phyloP scores from a whole-genome alignment of 768 basidiomycete species.

The Galerina sulciceps region DNA sequence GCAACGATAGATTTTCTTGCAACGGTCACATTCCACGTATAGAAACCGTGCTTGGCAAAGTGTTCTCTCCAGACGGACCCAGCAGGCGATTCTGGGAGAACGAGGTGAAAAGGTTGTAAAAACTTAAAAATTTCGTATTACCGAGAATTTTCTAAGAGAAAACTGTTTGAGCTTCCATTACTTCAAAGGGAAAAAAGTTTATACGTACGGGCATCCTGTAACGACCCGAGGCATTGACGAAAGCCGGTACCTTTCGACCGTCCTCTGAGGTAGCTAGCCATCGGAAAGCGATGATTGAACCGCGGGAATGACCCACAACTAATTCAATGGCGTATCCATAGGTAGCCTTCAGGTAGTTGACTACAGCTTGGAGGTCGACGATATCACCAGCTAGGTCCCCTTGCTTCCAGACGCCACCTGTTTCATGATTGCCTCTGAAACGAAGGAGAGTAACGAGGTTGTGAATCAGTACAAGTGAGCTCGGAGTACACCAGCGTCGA shows the following conservation, averaged over 20 bases:
- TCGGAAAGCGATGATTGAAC: conserved; percentile 64
- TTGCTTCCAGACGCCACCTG: conserved; percentile 66
- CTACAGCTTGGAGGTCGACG: conserved; percentile 68
- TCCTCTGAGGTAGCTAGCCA: conserved; percentile 73
- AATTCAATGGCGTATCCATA: conserved; percentile 74
- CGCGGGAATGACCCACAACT: conserved; percentile 81
- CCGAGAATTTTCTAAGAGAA: conserved; percentile 45
- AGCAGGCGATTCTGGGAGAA: conserved; percentile 21
- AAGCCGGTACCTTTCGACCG: conserved; percentile 57
- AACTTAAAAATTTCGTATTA: conserved; percentile 20
- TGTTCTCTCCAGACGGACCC: conserved; percentile 48
- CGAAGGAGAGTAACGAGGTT: conserved; percentile 4
- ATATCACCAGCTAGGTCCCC: conserved; percentile 64
- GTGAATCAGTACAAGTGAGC: neutral
- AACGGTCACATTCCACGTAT: conserved; percentile 65
- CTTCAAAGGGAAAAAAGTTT: neutral
- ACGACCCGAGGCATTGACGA: conserved; percentile 77
- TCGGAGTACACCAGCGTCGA: neutral
- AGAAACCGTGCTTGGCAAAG: conserved; percentile 61
- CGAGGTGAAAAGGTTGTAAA: neutral
- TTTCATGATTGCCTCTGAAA: conserved; percentile 77
- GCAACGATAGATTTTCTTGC: conserved; percentile 62
- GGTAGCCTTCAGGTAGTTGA: conserved; percentile 56
- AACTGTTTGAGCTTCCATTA: conserved; percentile 3
- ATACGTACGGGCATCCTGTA: conserved; percentile 77